phyloP scores from a whole-genome alignment of 1,284 basidiomycete genomes.

The Polyporus tsugae region DNA sequence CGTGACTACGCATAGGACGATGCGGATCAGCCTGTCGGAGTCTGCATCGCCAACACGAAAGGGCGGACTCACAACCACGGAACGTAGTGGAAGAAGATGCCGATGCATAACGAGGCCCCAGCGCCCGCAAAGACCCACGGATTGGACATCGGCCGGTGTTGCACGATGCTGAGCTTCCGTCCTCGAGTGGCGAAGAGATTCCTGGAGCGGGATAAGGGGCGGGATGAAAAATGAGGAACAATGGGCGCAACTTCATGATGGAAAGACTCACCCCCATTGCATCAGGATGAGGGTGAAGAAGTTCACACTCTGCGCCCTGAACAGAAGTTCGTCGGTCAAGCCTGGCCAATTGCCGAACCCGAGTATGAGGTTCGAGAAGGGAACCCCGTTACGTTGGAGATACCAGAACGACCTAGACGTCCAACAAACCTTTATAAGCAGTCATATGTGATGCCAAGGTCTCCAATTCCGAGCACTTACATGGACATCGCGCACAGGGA shows the following conservation, averaged over 20 bases:
- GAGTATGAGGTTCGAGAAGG: slow-evolving; percentile 57
- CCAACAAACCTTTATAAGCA: background rate
- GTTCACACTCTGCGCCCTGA: slow-evolving; percentile 53
- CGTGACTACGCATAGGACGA: slow-evolving; percentile 44
- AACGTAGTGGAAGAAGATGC: slow-evolving; percentile 63
- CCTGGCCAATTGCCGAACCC: slow-evolving; percentile 55
- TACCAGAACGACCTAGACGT: slow-evolving; percentile 56
- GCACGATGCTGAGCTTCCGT: slow-evolving; percentile 56
- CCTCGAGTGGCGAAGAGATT: slow-evolving; percentile 59
- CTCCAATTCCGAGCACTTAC: slow-evolving; percentile 45
- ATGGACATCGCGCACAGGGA: slow-evolving; percentile 57
- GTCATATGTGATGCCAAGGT: slow-evolving; percentile 14
- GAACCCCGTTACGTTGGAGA: slow-evolving; percentile 60
- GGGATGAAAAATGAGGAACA: background rate
- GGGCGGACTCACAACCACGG: slow-evolving; percentile 50
- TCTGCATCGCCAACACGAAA: background rate
- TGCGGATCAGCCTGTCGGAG: background rate
- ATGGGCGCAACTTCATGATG: background rate
- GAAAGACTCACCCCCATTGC: slow-evolving; percentile 59
- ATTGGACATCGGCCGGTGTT: slow-evolving; percentile 53
- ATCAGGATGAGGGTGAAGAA: slow-evolving; percentile 74
- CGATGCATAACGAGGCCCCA: slow-evolving; percentile 51
- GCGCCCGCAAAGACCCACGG: slow-evolving; percentile 58
- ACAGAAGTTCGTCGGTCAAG: slow-evolving; percentile 47
- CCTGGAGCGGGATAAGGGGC: slow-evolving; percentile 30